A percentile compares a stretch with the other conserved stretches of the same genome.
Conservation (phyloP, 2,329 filamentous ascomycete species). For the Colletotrichum tabaci region DNA sequence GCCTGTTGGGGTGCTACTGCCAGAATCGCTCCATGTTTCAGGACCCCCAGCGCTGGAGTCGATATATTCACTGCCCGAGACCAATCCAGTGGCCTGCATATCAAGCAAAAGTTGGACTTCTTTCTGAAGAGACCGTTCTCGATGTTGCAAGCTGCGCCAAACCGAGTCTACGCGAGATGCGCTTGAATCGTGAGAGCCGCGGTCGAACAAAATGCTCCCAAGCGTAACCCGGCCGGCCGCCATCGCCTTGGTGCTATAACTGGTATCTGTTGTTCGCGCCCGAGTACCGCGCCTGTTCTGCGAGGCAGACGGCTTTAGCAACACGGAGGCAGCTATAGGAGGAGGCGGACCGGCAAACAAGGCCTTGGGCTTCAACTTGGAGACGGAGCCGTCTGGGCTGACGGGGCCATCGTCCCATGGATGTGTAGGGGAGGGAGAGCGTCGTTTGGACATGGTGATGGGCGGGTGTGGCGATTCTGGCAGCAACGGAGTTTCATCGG, state of each 20-base stretch:
- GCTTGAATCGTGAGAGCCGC: conserved; percentile 44
- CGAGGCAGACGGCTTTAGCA: conserved; percentile 48
- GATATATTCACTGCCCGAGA: conserved; percentile 51
- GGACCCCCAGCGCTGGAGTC: conserved; percentile 43
- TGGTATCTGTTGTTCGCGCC: background rate
- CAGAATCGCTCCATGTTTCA: conserved; percentile 56
- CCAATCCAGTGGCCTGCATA: conserved; percentile 62
- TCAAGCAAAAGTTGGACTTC: conserved; percentile 66
- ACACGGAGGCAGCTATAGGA: conserved; percentile 62
- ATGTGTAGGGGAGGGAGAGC: conserved; percentile 31
- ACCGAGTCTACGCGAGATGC: conserved; percentile 55
- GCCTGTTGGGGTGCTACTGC: conserved; percentile 59
- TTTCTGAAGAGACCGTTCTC: conserved; percentile 61
- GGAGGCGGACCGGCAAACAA: conserved; percentile 67
- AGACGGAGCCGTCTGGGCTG: conserved; percentile 51
- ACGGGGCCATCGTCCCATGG: conserved; percentile 33
- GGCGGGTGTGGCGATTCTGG: conserved; percentile 45
- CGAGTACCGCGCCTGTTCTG: conserved; percentile 8
- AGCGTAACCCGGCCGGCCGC: conserved; percentile 43
- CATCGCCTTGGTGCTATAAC: conserved; percentile 5
- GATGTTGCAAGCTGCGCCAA: conserved; percentile 63
- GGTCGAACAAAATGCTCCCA: conserved; percentile 58
- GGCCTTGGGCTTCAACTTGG: conserved; percentile 50
- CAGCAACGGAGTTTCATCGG: conserved; percentile 47
- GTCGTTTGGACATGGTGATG: conserved; percentile 32